A percentile compares a stretch with the other conserved stretches of the same genome.
Evolutionary conservation across 2,329 filamentous ascomycete species (phyloP).

Genomic region (Fusarium brachygibbosum): DNA sequence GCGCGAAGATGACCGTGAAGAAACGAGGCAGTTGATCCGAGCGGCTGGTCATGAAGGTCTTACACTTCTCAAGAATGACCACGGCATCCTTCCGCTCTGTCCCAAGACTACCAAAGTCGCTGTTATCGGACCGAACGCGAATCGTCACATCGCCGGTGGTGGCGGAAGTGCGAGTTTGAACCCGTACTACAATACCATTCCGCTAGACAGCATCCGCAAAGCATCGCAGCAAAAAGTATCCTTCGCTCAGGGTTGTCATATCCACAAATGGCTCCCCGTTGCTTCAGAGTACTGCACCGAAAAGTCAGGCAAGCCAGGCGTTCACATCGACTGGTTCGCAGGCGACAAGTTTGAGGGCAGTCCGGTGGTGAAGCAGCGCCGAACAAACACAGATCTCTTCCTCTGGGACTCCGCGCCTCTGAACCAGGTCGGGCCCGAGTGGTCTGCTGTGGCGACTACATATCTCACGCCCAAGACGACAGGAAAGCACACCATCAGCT

Average conservation of each 20-base stretch:
- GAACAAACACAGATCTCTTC: slow-evolving; percentile 75
- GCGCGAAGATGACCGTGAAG: slow-evolving; percentile 67
- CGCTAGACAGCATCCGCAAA: slow-evolving; percentile 70
- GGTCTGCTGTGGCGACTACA: slow-evolving; percentile 74
- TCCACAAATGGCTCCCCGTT: slow-evolving; percentile 50
- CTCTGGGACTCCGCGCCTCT: slow-evolving; percentile 77
- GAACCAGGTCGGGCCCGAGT: slow-evolving; percentile 70
- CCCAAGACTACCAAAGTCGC: slow-evolving; percentile 69
- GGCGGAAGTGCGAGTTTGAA: slow-evolving; percentile 77
- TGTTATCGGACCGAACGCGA: slow-evolving; percentile 76
- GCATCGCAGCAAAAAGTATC: slow-evolving; percentile 67
- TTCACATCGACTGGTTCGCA: slow-evolving; percentile 74
- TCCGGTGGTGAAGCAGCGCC: slow-evolving; percentile 69
- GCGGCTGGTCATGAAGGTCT: slow-evolving; percentile 72
- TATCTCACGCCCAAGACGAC: slow-evolving; percentile 69
- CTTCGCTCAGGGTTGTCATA: slow-evolving; percentile 61
- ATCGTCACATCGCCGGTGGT: slow-evolving; percentile 75
- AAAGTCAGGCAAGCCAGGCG: slow-evolving; percentile 68
- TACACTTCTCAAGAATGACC: slow-evolving; percentile 74
- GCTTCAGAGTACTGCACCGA: slow-evolving; percentile 48
- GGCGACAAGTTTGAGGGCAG: slow-evolving; percentile 73
- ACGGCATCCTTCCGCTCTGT: slow-evolving; percentile 69
- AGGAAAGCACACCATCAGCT: slow-evolving; percentile 75
- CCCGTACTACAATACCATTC: slow-evolving; percentile 76
- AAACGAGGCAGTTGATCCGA: slow-evolving; percentile 71